Conservation (phyloP, 2,329 filamentous ascomycete species). For the Rasamsonia emersonii region DNA sequence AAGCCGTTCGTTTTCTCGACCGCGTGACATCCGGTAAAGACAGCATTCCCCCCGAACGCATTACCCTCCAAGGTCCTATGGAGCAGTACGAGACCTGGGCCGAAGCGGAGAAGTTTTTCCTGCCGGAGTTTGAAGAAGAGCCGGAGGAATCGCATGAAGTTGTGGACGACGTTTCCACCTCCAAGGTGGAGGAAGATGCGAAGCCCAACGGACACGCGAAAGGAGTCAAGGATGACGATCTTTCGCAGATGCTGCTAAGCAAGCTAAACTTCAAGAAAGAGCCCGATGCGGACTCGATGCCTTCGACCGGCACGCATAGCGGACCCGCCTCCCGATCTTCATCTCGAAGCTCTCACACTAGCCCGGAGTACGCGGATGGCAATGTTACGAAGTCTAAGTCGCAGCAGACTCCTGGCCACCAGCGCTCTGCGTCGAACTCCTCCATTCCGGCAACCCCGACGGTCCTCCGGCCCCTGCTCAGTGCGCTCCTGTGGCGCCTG, state of each 20-base stretch:
- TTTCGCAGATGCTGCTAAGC: slow-evolving; percentile 39
- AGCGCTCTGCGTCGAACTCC: slow-evolving; percentile 21
- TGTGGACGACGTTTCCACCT: slow-evolving; percentile 9
- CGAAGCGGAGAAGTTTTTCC: slow-evolving; percentile 38
- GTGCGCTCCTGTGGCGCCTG: slow-evolving; percentile 38
- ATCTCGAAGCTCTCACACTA: slow-evolving; percentile 38
- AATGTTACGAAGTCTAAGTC: slow-evolving; percentile 12
- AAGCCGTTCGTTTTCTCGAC: slow-evolving; percentile 45
- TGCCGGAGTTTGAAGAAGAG: slow-evolving; percentile 37
- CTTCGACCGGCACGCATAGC: slow-evolving; percentile 34
- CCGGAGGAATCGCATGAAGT: slow-evolving; percentile 17
- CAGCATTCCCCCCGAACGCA: slow-evolving; percentile 32
- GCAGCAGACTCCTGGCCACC: slow-evolving; percentile 15
- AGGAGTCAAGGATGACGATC: slow-evolving; percentile 17
- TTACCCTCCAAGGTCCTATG: slow-evolving; percentile 41
- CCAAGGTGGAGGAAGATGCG: slow-evolving; percentile 10
- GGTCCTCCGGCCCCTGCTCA: slow-evolving; percentile 34
- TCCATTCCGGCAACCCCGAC: slow-evolving; percentile 32
- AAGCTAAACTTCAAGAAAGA: slow-evolving; percentile 40
- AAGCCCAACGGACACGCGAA: slow-evolving; percentile 15
- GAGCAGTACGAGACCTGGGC: slow-evolving; percentile 41
- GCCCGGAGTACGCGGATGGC: slow-evolving; percentile 31
- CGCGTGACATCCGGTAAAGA: slow-evolving; percentile 41
- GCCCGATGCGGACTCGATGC: slow-evolving; percentile 28
- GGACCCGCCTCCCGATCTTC: slow-evolving; percentile 35